A percentile compares a stretch with the other conserved stretches of the same genome.
Conservation (phyloP, 1,284 basidiomycete species). For the Grifola frondosa region DNA sequence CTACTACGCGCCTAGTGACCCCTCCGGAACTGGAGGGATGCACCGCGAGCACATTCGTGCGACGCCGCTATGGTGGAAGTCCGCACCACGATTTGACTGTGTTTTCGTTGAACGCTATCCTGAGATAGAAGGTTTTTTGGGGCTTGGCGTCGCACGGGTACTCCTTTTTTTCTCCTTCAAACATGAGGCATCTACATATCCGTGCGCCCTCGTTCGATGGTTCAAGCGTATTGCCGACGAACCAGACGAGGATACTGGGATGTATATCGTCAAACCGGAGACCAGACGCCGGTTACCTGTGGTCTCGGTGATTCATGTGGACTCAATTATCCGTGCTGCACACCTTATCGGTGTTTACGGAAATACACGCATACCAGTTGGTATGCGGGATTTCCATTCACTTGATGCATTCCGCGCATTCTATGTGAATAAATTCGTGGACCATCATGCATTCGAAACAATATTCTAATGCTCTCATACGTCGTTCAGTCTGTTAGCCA, state of each 20-base stretch:
- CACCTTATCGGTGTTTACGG: conserved; percentile 17
- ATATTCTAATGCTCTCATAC: no score
- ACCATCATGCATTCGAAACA: conserved; percentile 15
- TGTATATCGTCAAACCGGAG: conserved; percentile 22
- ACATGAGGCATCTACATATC: neutral
- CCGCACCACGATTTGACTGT: conserved; percentile 12
- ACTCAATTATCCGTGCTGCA: conserved; percentile 11
- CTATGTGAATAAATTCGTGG: conserved; percentile 17
- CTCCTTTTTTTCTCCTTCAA: conserved; percentile 10
- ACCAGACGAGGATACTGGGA: conserved; percentile 20
- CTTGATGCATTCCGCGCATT: conserved; percentile 8
- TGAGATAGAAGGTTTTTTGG: neutral
- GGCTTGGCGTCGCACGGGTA: conserved; percentile 5
- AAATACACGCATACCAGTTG: no score
- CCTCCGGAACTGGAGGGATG: conserved; percentile 18
- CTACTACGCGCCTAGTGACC: conserved; percentile 26
- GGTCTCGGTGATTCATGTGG: conserved; percentile 11
- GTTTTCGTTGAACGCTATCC: conserved; percentile 4
- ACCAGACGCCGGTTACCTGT: neutral
- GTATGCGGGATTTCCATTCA: neutral
- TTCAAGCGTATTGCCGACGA: conserved; percentile 6
- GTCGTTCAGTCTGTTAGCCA: no score
- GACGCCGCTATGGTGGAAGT: conserved; percentile 15
- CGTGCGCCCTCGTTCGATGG: conserved; percentile 23
- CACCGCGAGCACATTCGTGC: conserved; percentile 16